A percentile compares a stretch with the other conserved stretches of the same genome.
Evolutionary conservation across 2,329 filamentous ascomycete genomes (phyloP).

Genomic region (Huntiella decipiens): DNA sequence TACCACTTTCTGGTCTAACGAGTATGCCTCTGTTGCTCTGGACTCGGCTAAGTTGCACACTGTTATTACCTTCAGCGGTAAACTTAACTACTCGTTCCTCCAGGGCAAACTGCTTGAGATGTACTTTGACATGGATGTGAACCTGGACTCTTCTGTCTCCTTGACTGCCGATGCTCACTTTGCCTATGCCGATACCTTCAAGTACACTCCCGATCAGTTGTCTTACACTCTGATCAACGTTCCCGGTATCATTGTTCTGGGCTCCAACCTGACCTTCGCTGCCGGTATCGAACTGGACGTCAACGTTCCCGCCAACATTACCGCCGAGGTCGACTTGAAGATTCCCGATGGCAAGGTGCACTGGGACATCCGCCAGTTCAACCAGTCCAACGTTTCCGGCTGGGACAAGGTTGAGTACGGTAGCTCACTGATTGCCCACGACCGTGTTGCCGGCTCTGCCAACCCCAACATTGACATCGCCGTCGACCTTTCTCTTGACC

Average conservation of each 20-base stretch:
- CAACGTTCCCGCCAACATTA: conserved; percentile 17
- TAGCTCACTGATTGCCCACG: conserved; percentile 18
- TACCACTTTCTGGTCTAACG: conserved; percentile 16
- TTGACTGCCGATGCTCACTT: conserved; percentile 19
- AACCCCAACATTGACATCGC: conserved; percentile 15
- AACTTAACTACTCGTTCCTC: conserved; percentile 15
- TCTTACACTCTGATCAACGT: conserved; percentile 21
- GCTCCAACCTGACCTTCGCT: conserved; percentile 20
- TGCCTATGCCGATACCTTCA: conserved; percentile 18
- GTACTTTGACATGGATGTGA: conserved; percentile 24
- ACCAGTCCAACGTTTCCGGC: conserved; percentile 16
- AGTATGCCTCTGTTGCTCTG: conserved; percentile 19
- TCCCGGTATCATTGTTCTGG: conserved; percentile 22
- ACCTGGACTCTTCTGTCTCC: conserved; percentile 19
- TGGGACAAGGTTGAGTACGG: conserved; percentile 20
- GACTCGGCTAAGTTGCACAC: conserved; percentile 19
- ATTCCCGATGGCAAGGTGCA: conserved; percentile 22
- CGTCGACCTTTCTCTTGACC: conserved; percentile 22
- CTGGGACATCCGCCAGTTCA: conserved; percentile 19
- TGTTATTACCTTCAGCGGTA: conserved; percentile 22
- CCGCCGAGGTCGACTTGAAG: conserved; percentile 17
- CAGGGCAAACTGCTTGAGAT: conserved; percentile 14
- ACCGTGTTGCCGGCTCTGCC: conserved; percentile 17
- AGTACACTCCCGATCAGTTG: conserved; percentile 19
- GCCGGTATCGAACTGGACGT: conserved; percentile 20